Conservation (phyloP, 768 basidiomycete species). For the Fomitopsis serialis region DNA sequence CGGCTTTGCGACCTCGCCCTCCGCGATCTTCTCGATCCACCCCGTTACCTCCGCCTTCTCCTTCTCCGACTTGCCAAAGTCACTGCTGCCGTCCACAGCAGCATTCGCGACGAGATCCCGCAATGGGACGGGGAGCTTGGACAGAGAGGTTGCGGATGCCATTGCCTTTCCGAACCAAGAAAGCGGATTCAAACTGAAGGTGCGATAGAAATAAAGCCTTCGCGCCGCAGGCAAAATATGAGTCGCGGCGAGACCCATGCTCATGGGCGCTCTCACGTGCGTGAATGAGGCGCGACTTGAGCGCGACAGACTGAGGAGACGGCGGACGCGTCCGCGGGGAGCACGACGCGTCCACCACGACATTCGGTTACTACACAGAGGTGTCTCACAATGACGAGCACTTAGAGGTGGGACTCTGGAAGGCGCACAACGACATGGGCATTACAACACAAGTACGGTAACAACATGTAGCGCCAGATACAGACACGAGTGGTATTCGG, state of each 20-base stretch:
- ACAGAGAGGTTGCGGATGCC: constrained; percentile 19
- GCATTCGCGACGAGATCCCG: constrained; percentile 46
- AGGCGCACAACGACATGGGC: too few relatives aligned
- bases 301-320: too few relatives aligned
- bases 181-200: constrained; percentile 9
- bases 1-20: constrained; percentile 41
- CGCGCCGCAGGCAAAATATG: neutral
- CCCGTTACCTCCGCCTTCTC: constrained; percentile 58
- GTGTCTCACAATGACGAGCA: too few relatives aligned
- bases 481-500: too few relatives aligned
- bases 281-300: too few relatives aligned
- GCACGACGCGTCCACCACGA: too few relatives aligned
- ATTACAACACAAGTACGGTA: too few relatives aligned
- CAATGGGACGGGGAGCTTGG: constrained; percentile 24
- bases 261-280: constrained; percentile 2
- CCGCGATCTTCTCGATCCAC: constrained; percentile 66
- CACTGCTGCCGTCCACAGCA: constrained; percentile 34
- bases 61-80: constrained; percentile 50
- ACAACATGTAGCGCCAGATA: too few relatives aligned
- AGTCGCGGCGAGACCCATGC: constrained; percentile 2
- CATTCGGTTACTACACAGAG: too few relatives aligned
- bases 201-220: neutral
- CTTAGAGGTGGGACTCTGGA: too few relatives aligned
- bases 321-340: too few relatives aligned
- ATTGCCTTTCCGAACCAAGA: constrained; percentile 14